Evolutionary conservation across 2,329 filamentous ascomycete genomes (phyloP).

Genomic region (Sarocladium brachiariae): DNA sequence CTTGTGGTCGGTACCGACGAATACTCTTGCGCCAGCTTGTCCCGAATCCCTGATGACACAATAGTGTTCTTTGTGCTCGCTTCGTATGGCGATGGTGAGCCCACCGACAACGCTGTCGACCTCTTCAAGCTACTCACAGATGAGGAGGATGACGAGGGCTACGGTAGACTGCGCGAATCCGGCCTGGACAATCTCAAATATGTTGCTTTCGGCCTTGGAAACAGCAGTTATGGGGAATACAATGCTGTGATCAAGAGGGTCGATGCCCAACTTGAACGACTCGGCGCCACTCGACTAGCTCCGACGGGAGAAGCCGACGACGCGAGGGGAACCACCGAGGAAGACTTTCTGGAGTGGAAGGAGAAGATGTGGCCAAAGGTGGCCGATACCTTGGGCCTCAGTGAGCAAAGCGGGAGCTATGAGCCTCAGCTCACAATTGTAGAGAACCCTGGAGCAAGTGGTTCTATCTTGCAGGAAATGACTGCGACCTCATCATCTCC

Average conservation of each 20-base stretch:
- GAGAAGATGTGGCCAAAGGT: conserved; percentile 17
- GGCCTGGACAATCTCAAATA: conserved; percentile 18
- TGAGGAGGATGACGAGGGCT: background rate
- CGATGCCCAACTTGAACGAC: conserved; percentile 14
- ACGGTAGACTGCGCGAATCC: background rate
- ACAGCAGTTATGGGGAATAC: conserved; percentile 27
- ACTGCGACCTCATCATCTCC: conserved; percentile 56
- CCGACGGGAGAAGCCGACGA: conserved; percentile 22
- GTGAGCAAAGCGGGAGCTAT: conserved; percentile 17
- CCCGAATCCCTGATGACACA: conserved; percentile 17
- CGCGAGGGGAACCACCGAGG: conserved; percentile 20
- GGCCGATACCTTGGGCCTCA: conserved; percentile 15
- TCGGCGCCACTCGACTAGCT: conserved; percentile 19
- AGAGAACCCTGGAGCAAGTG: too few relatives aligned
- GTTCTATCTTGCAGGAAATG: too few relatives aligned
- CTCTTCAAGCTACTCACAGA: conserved; percentile 19
- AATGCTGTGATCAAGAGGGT: conserved; percentile 23
- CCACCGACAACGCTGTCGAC: conserved; percentile 24
- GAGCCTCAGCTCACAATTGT: conserved; percentile 17
- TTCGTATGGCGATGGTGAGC: conserved; percentile 30
- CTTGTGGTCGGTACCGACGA: conserved; percentile 59
- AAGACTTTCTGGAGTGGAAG: conserved; percentile 27
- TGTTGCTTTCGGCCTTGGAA: conserved; percentile 26
- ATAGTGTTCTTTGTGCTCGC: conserved; percentile 26
- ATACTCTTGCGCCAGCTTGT: conserved; percentile 32